These are phyloP conservation scores for Neofusicoccum kwambonambiense DNA, from an alignment of 2,329 filamentous ascomycete species.

Conservation along the genomic window DNA sequence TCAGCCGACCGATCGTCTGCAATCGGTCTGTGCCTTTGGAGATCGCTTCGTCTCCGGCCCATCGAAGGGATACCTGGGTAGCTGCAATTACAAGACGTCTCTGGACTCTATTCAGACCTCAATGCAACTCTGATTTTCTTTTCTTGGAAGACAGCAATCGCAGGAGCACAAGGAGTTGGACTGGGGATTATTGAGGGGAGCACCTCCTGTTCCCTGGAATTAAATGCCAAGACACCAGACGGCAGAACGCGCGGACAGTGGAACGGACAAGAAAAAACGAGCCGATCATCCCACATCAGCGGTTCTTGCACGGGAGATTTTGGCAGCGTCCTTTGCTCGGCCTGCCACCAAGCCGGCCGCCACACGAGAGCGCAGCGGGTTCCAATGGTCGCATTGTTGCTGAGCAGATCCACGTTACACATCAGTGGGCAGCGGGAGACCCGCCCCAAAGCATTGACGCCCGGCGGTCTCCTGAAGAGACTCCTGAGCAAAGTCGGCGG, in stretches of 20 bases:
- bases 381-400: too few species aligned
- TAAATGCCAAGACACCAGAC: too few species aligned
- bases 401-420: not conserved
- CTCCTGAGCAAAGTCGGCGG: not conserved
- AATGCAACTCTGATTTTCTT: not conserved
- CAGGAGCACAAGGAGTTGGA: too few species aligned
- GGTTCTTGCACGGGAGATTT: too few species aligned
- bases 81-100: too few species aligned
- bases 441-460: not conserved
- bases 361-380: not conserved
- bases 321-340: too few species aligned
- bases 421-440: not conserved
- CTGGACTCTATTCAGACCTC: not conserved
- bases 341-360: too few species aligned
- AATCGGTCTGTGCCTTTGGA: too few species aligned
- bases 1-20: too few species aligned
- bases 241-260: not conserved
- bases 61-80: not conserved
- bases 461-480: not conserved
- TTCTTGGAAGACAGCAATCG: too few species aligned
- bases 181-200: too few species aligned
- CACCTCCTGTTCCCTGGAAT: not conserved
- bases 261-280: not conserved
- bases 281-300: too few species aligned
- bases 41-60: not conserved